Evolutionary conservation across 345 rosid species (phyloP).

Genomic region (Murraya koenigii): DNA sequence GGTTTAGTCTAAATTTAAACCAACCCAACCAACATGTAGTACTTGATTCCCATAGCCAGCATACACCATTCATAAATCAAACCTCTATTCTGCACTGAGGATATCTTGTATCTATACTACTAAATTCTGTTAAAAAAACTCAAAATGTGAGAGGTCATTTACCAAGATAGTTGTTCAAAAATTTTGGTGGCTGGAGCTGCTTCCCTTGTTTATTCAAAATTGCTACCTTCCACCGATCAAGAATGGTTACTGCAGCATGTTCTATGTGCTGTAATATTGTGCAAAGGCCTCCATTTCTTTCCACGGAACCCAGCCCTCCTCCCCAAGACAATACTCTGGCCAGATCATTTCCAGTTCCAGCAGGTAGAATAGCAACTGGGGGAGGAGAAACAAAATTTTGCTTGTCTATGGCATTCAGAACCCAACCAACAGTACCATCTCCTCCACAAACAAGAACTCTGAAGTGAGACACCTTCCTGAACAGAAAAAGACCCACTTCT

Average conservation of each 20-base stretch:
- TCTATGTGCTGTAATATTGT: slow-evolving; percentile 68
- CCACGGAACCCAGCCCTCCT: slow-evolving; percentile 78
- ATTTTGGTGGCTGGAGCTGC: slow-evolving; percentile 62
- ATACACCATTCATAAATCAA: background rate
- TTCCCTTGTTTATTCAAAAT: slow-evolving; percentile 60
- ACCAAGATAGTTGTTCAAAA: slow-evolving; percentile 93
- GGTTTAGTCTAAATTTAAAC: background rate
- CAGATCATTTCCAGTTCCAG: slow-evolving; percentile 98
- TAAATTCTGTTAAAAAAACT: background rate
- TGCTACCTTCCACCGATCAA: slow-evolving; percentile 84
- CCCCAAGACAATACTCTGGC: slow-evolving; percentile 90
- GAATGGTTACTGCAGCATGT: slow-evolving; percentile 85
- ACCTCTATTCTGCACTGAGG: background rate
- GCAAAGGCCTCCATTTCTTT: slow-evolving; percentile 81
- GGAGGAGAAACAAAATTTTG: slow-evolving; percentile 90
- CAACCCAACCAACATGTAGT: background rate
- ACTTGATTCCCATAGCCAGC: background rate
- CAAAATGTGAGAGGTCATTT: slow-evolving; percentile 20
- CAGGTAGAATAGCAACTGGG: slow-evolving; percentile 89
- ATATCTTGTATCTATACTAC: background rate
- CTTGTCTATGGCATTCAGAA: slow-evolving; percentile 78
- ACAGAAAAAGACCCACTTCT: slow-evolving; percentile 76
- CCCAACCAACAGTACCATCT: slow-evolving; percentile 96
- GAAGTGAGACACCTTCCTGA: slow-evolving; percentile 84
- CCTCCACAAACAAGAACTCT: slow-evolving; percentile 94